Evolutionary conservation across 2,329 filamentous ascomycete genomes (phyloP).

Genomic region (Pseudogymnoascus sp.): DNA sequence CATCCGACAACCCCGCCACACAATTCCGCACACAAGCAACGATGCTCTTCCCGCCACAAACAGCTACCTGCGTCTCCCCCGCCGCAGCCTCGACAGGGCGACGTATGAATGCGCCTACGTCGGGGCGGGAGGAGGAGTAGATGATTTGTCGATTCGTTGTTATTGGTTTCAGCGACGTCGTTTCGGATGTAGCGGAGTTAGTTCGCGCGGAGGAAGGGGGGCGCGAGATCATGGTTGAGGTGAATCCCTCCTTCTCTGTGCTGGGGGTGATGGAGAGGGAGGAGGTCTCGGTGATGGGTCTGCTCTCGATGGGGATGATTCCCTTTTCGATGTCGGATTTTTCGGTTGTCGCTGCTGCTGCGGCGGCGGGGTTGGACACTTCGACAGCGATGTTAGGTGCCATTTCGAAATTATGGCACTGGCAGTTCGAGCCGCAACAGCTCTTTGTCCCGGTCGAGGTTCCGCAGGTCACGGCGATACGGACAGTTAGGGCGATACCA

Average conservation of each 20-base stretch:
- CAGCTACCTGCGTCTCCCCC: constrained; percentile 52
- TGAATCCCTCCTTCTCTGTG: not conserved
- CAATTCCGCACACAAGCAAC: constrained; percentile 46
- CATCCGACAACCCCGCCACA: constrained; percentile 48
- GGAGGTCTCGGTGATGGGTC: not conserved
- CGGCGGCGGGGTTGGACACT: constrained; percentile 2
- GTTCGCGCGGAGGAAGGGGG: not conserved
- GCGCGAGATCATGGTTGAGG: not conserved
- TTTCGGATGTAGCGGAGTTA: not conserved
- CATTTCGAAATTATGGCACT: constrained; percentile 6
- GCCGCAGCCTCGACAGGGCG: constrained; percentile 46
- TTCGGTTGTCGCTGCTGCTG: not conserved
- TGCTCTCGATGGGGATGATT: not conserved
- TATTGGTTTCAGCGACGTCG: too few relatives aligned
- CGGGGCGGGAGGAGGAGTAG: constrained; percentile 31
- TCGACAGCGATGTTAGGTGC: not conserved
- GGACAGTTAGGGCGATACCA: constrained; percentile 42
- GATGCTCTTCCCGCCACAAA: constrained; percentile 49
- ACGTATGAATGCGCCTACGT: constrained; percentile 44
- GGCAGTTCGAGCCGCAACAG: constrained; percentile 10
- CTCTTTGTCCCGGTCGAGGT: constrained; percentile 17
- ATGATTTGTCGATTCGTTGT: not conserved
- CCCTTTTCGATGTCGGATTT: not conserved
- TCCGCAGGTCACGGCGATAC: constrained; percentile 42
- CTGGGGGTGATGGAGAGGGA: not conserved